Conservation (phyloP, 345 rosid species). For the Gossypium raimondii region DNA sequence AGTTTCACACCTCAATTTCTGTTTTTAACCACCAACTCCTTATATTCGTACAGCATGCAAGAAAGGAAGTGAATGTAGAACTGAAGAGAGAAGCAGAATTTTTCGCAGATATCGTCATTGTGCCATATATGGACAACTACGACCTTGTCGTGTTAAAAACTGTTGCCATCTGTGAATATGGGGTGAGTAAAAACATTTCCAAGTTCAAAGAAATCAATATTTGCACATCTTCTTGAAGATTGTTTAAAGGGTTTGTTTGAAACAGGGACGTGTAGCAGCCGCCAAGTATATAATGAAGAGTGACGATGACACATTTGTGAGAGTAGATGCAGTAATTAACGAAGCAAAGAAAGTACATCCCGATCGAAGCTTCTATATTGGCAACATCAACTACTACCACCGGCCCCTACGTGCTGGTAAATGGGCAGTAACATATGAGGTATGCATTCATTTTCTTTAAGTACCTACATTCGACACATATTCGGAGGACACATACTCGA, state of each 20-base stretch:
- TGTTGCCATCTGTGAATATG: conserved; percentile 45
- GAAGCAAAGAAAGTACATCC: conserved; percentile 59
- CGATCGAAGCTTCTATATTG: conserved; percentile 68
- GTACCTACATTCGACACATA: too few relatives aligned
- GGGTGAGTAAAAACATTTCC: conserved; percentile 47
- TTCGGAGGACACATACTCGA: neutral
- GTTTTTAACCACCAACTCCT: conserved; percentile 14
- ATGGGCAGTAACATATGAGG: conserved; percentile 99
- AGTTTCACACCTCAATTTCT: neutral
- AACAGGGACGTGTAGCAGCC: conserved; percentile 59
- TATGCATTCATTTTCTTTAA: conserved; percentile 20
- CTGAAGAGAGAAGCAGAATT: conserved; percentile 93
- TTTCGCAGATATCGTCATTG: conserved; percentile 64
- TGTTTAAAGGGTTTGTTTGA: conserved; percentile 18
- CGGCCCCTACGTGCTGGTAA: conserved; percentile 84
- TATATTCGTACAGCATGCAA: conserved; percentile 51
- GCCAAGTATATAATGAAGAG: conserved; percentile 85
- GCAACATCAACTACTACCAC: conserved; percentile 84
- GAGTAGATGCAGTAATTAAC: conserved; percentile 62
- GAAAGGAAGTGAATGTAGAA: conserved; percentile 88
- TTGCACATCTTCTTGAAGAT: neutral
- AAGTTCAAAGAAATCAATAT: neutral
- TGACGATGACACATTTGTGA: conserved; percentile 89
- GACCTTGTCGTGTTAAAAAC: conserved; percentile 78
- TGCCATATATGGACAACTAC: conserved; percentile 92